These are phyloP conservation scores for Lactifluus volemus DNA, from an alignment of 768 basidiomycete genomes.

Conservation along the genomic window DNA sequence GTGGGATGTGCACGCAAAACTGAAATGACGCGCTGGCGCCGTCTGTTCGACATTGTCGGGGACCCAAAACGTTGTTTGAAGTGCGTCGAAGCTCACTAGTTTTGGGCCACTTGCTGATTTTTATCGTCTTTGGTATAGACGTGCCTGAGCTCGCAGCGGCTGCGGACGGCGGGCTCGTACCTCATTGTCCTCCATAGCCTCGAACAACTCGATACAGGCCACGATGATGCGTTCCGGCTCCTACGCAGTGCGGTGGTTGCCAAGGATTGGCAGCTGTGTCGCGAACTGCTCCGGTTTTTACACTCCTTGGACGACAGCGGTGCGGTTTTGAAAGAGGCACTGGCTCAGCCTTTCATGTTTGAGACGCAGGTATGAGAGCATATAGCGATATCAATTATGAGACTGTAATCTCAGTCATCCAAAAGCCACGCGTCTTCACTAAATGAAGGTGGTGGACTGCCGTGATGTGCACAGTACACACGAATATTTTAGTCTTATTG, in stretches of 20 bases:
- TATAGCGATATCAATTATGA: too few species aligned
- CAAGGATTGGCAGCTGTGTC: constrained; percentile 85
- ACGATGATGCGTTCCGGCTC: constrained; percentile 73
- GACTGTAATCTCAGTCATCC: too few species aligned
- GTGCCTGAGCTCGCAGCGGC: constrained; percentile 59
- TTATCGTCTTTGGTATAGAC: constrained; percentile 35
- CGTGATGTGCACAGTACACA: too few species aligned
- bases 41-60: constrained; percentile 84
- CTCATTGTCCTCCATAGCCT: constrained; percentile 89
- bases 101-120: background rate
- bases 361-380: constrained; percentile 3
- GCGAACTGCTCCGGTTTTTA: constrained; percentile 86
- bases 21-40: constrained; percentile 84
- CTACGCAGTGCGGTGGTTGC: constrained; percentile 65
- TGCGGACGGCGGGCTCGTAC: constrained; percentile 89
- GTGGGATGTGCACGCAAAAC: constrained; percentile 96
- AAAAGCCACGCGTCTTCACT: background rate
- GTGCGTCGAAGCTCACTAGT: constrained; percentile 34
- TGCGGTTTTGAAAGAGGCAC: constrained; percentile 50
- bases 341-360: constrained; percentile 43
- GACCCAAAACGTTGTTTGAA: constrained; percentile 86
- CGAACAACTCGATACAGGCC: constrained; percentile 77
- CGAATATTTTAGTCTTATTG: too few species aligned
- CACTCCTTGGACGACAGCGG: constrained; percentile 90
- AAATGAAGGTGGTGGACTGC: background rate